phyloP scores from a whole-genome alignment of 441 rosid genomes.

The Iberis amara region DNA sequence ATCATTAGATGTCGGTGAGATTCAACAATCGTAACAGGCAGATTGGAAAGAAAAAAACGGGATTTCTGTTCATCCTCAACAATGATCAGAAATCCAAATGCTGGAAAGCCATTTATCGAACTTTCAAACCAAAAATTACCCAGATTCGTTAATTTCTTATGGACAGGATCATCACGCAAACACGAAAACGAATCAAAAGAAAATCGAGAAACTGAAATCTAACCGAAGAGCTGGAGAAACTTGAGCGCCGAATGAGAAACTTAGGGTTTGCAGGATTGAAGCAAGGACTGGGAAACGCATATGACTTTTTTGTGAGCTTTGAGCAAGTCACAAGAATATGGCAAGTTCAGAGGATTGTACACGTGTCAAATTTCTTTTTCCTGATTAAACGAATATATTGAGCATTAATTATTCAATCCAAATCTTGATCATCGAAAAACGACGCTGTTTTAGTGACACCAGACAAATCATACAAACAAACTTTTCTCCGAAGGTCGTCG shows the following conservation, averaged over 20 bases:
- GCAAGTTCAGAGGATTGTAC: slow-evolving; percentile 20
- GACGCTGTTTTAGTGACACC: no score
- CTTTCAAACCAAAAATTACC: background rate
- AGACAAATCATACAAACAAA: no score
- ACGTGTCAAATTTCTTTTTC: slow-evolving; percentile 23
- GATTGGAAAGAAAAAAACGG: background rate
- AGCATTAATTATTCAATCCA: background rate
- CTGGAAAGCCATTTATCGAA: slow-evolving; percentile 1
- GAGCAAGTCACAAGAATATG: slow-evolving; percentile 31
- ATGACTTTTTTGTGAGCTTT: slow-evolving; percentile 18
- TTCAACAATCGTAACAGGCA: slow-evolving; percentile 14
- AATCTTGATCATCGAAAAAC: no score
- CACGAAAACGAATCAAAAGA: background rate
- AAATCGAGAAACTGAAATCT: background rate
- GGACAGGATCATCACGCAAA: background rate
- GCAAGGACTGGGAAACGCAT: slow-evolving; percentile 19
- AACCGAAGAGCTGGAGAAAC: slow-evolving; percentile 21
- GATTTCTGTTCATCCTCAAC: background rate
- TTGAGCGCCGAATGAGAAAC: slow-evolving; percentile 28
- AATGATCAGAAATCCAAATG: background rate
- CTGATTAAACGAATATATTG: background rate
- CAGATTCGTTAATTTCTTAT: slow-evolving; percentile 17
- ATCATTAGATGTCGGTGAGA: slow-evolving; percentile 23
- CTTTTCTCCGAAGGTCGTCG: no score
- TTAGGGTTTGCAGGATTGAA: slow-evolving; percentile 31